Conservation (phyloP, 2,329 filamentous ascomycete genomes). For the Colletotrichum nymphaeae region DNA sequence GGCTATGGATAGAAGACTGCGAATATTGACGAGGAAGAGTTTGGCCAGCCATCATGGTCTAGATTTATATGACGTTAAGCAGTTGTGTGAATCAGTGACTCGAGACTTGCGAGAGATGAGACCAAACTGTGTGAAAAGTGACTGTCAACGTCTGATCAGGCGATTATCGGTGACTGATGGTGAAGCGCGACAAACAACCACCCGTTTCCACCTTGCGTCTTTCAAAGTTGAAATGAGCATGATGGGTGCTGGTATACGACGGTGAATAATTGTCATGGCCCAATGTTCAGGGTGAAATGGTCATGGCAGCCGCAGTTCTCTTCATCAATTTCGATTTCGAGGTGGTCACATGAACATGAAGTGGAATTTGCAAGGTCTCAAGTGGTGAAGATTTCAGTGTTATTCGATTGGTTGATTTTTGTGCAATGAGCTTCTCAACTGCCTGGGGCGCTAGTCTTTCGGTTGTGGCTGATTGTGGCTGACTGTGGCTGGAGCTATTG, state of each 20-base stretch:
- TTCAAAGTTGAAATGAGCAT: background rate
- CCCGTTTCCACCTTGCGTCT: background rate
- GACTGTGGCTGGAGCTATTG: background rate
- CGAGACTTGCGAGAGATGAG: no score
- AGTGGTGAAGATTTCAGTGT: background rate
- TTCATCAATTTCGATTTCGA: background rate
- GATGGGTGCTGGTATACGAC: background rate
- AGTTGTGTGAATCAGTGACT: background rate
- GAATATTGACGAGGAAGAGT: background rate
- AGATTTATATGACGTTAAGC: background rate
- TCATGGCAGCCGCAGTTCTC: rapidly evolving
- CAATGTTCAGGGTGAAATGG: background rate
- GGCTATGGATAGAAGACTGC: background rate
- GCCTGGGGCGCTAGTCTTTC: background rate
- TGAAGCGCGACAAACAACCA: background rate
- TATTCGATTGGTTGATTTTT: background rate
- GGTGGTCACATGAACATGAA: background rate
- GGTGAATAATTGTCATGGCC: background rate
- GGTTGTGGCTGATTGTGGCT: background rate
- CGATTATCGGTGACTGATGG: background rate
- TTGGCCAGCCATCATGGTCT: background rate
- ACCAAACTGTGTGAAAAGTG: background rate
- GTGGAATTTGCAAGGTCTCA: background rate
- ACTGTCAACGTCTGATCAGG: background rate
- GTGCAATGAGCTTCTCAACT: background rate